Evolutionary conservation across 805 yeast genomes (phyloP), one percentile per base, ranked within the genome.

Genomic region (Candida silvatica): DNA sequence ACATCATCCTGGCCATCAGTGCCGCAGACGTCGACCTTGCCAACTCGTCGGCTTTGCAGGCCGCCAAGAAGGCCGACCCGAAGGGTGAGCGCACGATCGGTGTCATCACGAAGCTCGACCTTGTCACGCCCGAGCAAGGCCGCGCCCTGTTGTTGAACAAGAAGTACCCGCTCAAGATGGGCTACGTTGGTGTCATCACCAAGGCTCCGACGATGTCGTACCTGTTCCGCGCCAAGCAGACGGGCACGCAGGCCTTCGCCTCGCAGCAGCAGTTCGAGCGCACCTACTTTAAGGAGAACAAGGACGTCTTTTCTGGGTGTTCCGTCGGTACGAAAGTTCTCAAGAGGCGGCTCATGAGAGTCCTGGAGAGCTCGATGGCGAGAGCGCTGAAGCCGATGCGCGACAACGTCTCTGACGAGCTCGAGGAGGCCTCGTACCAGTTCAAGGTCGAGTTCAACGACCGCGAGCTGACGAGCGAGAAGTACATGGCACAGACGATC

Each of bases 21-120:
- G 86, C 98, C 0, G 98, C 98, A 0, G 97, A 92, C 59, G 99
- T 92, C 2, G 99, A 92, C 64, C 65, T 92, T 48, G 98, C 98
- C 1, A 92, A 92, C 56, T 86, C 97, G 22, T 74, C 96, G 2
- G 97, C 98, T 0, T 69, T 92, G 39, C 67, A 94, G 37, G 97
- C 98, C 0, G 81, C 95, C 5, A 80, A 88, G 44, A 41, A 67
- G 12, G 88, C 92, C 0, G 99, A 92, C 56, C 98, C 98, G 14
- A 68, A 75, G 31, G 98, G 99, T 32, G 90, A 85, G 52, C 72
- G 99, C 55, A 92, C 98, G 0, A 81, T 92, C 41, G 99, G 99
- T 35, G 97, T 92, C 6, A 77, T 92, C 35, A 92, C 98, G 3
- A 92, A 92, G 54, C 58, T 94, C 56, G 99, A 92, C 59, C 67